Conservation (phyloP, 2,329 filamentous ascomycete genomes). For the Fusarium tupiense region DNA sequence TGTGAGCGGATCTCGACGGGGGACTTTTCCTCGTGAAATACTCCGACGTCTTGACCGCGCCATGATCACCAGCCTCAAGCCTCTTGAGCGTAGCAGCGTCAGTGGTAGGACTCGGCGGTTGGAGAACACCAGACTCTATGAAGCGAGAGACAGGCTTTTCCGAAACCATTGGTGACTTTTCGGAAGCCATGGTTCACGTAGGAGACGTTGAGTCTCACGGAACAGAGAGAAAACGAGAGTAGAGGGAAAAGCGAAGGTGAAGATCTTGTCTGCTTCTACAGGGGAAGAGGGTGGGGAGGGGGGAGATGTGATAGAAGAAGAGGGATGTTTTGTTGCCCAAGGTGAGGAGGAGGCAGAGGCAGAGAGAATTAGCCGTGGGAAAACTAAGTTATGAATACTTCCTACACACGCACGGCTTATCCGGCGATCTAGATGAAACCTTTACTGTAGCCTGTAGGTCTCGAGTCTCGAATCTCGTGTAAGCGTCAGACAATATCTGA, state of each 20-base stretch:
- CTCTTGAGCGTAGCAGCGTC: conserved; percentile 30
- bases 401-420: conserved; percentile 6
- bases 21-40: conserved; percentile 5
- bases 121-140: conserved; percentile 31
- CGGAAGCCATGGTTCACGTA: conserved; percentile 15
- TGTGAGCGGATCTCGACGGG: conserved; percentile 32
- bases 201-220: neutral
- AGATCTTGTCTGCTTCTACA: conserved; percentile 5
- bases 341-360: neutral
- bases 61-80: conserved; percentile 28
- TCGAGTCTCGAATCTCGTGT: conserved; percentile 1
- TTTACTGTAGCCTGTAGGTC: neutral
- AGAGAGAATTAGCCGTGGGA: conserved; percentile 8
- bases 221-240: neutral
- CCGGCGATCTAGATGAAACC: neutral
- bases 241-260: conserved; percentile 3
- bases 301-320: conserved; percentile 2
- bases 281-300: neutral
- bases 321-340: neutral
- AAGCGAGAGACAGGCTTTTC: conserved; percentile 38
- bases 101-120: conserved; percentile 29
- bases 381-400: conserved; percentile 33
- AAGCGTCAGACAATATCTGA: neutral
- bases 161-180: conserved; percentile 2
- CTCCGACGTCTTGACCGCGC: neutral